Conservation (phyloP, 345 rosid genomes). For the Salix brachista region DNA sequence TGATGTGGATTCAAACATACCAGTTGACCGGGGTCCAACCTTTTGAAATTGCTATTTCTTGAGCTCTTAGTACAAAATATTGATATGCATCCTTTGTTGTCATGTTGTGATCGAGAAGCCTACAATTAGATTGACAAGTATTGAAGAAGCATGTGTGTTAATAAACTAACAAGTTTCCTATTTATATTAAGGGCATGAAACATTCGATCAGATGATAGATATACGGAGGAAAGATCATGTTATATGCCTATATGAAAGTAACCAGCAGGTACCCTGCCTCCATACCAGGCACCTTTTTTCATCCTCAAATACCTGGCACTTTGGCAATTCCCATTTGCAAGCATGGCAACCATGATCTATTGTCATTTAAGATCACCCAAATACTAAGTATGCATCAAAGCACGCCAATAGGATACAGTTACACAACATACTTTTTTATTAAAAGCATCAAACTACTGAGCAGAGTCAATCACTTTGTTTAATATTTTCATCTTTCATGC, state of each 20-base stretch:
- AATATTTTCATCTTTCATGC: not conserved
- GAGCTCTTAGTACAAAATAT: conserved; percentile 77
- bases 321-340: not conserved
- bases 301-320: not conserved
- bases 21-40: conserved; percentile 85
- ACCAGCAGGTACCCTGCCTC: not conserved
- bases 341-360: not conserved
- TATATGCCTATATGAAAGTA: not conserved
- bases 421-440: not conserved
- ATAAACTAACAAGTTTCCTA: not conserved
- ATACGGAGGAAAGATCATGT: not conserved
- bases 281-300: too few relatives aligned
- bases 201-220: not conserved
- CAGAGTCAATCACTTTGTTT: not conserved
- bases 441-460: not conserved
- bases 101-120: conserved; percentile 68
- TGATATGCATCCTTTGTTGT: conserved; percentile 63
- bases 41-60: conserved; percentile 72
- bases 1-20: conserved; percentile 29
- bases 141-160: not conserved
- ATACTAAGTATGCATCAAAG: not conserved
- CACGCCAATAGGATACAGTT: not conserved
- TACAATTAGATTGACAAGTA: conserved; percentile 27
- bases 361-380: not conserved
- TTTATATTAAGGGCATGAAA: not conserved